Base-by-base conservation (phyloP, 208 protist species). In the Crithidia mellificae region DNA sequence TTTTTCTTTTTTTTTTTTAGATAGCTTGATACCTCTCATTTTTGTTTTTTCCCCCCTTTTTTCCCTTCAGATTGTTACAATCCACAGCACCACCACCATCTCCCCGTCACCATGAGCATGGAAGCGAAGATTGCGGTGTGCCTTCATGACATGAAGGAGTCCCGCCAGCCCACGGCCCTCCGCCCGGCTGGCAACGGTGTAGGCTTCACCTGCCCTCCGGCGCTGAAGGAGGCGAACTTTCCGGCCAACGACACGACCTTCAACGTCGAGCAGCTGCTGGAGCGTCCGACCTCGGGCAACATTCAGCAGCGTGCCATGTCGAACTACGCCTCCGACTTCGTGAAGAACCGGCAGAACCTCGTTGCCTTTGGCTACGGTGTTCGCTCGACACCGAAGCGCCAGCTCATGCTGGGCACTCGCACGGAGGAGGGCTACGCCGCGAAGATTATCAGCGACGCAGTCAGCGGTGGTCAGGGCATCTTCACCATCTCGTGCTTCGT, bases 311-410 rank as follows among this genome's bases (percentile, higher is more conserved):
- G 66, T 29, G 51, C 57, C 14, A 65, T 93, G 55, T 9, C 82
- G 20, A 78, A 68, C 22, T 66, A 72, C 24, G 85, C 78, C 5
- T 59, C 69, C 25, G 66, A 89, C 52, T 92, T 95, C 64, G 66
- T 78, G 55, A 63, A 78, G 54, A 77, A 80, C 32, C 78, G 83
- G 2, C 70, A 95, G 62, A 97, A 97, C 67, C 27, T 85, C 12
- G 92, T 97, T 6, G 84, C 92, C 29, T 97, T 93, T 72, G 68
- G 73, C 51, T 94, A 87, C 49, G 92, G 92, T 34, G 85, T 92
- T 9, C 87, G 90, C 67, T 90, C 88, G 11, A 92, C 85, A 14
- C 90, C 92, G 22, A 86, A 87, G 55, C 78, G 92, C 19, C 87
- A 95, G 73, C 77, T 95, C 29, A 90, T 95, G 88, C 78, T 83